Evolutionary conservation across 441 rosid species (phyloP).

Genomic region (Erodium trifolium): DNA sequence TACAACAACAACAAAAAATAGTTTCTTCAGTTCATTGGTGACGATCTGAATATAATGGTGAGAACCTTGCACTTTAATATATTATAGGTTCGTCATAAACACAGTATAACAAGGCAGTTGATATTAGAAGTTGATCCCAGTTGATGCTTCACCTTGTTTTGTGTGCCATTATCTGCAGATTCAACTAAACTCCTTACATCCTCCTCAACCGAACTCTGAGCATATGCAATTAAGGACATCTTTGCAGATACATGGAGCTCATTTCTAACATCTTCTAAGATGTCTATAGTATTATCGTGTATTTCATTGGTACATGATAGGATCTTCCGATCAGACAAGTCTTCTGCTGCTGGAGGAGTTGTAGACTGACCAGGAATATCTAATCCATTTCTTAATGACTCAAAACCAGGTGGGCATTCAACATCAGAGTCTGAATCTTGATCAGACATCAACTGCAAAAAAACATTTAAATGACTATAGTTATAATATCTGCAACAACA

Average conservation of each 20-base stretch:
- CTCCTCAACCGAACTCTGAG: slow-evolving; percentile 41
- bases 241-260: slow-evolving; percentile 56
- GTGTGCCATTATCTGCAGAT: slow-evolving; percentile 26
- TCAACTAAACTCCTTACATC: slow-evolving; percentile 35
- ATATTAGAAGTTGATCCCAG: background rate
- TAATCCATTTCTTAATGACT: slow-evolving; percentile 23
- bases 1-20: slow-evolving; percentile 26
- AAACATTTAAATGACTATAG: slow-evolving; percentile 23
- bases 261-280: slow-evolving; percentile 44
- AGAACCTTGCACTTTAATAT: background rate
- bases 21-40: slow-evolving; percentile 11
- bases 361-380: slow-evolving; percentile 24
- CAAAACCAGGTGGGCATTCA: slow-evolving; percentile 44
- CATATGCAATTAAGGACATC: slow-evolving; percentile 38
- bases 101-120: slow-evolving; percentile 6
- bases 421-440: slow-evolving; percentile 28
- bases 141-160: slow-evolving; percentile 32
- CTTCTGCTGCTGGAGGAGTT: slow-evolving; percentile 22
- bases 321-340: slow-evolving; percentile 24
- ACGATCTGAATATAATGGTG: background rate
- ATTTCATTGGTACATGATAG: slow-evolving; percentile 19
- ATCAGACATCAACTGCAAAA: slow-evolving; percentile 34
- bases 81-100: slow-evolving; percentile 2
- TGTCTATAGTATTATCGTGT: slow-evolving; percentile 27
- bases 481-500: slow-evolving; percentile 12